Conservation (phyloP, 2,329 filamentous ascomycete species). For the Ascochyta viciae-villosae region DNA sequence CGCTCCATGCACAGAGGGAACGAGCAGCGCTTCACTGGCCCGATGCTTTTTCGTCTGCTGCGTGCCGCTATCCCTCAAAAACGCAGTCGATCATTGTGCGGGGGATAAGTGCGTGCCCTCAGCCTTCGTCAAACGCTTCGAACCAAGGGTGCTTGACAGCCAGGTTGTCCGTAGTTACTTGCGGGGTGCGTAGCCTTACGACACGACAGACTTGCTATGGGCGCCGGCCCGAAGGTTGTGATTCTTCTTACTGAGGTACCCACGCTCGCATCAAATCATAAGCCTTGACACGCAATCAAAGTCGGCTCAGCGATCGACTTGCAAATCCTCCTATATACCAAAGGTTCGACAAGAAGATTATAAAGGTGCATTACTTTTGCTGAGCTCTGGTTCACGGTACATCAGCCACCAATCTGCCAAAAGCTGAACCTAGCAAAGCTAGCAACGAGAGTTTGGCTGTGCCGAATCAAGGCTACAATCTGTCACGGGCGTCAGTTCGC, state of each 20-base stretch:
- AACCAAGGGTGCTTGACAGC: slow-evolving; percentile 1
- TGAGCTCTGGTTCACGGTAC: background rate
- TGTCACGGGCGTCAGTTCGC: slow-evolving; percentile 4
- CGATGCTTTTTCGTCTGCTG: slow-evolving; percentile 41
- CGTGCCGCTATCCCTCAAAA: slow-evolving; percentile 31
- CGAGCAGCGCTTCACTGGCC: slow-evolving; percentile 24
- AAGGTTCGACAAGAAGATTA: no score
- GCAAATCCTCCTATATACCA: background rate
- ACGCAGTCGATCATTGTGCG: slow-evolving; percentile 25
- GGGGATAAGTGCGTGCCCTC: slow-evolving; percentile 19
- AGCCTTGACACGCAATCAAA: background rate
- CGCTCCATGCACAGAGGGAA: slow-evolving; percentile 23
- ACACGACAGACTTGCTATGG: slow-evolving; percentile 18
- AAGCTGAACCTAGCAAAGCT: slow-evolving; percentile 2
- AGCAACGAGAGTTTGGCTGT: background rate
- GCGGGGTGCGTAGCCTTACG: slow-evolving; percentile 18
- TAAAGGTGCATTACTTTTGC: background rate
- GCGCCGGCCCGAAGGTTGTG: slow-evolving; percentile 25
- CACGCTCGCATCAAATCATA: slow-evolving; percentile 6
- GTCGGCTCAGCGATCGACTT: background rate
- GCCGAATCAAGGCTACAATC: background rate
- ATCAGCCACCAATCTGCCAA: slow-evolving; percentile 6
- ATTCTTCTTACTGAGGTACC: slow-evolving; percentile 18
- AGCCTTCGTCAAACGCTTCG: slow-evolving; percentile 8
- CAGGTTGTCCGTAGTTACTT: background rate